A percentile compares a stretch with the other conserved stretches of the same genome.
Conservation (phyloP, 2,329 filamentous ascomycete species). For the Albifimbria verrucaria region DNA sequence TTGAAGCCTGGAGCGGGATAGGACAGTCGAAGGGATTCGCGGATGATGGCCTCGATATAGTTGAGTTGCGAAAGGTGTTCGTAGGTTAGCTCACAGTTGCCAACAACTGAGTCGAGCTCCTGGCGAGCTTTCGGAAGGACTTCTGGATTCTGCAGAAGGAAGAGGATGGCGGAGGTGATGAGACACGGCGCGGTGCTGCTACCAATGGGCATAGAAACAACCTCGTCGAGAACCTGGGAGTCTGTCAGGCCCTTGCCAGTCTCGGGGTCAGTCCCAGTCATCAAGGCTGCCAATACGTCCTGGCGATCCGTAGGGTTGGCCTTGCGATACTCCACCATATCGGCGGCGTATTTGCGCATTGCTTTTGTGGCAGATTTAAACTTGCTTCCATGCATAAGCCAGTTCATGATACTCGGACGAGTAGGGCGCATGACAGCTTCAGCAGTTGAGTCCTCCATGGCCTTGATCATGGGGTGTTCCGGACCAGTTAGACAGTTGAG, state of each 20-base stretch:
- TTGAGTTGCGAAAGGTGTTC: constrained; percentile 48
- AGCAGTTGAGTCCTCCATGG: constrained; percentile 52
- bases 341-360: constrained; percentile 52
- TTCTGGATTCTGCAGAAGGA: constrained; percentile 48
- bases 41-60: constrained; percentile 52
- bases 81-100: constrained; percentile 38
- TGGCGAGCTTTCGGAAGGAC: constrained; percentile 45
- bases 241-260: constrained; percentile 57
- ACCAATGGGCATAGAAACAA: constrained; percentile 64
- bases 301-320: constrained; percentile 51
- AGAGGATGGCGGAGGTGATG: constrained; percentile 44
- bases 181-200: constrained; percentile 46
- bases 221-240: constrained; percentile 62
- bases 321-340: constrained; percentile 55
- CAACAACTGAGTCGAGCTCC: constrained; percentile 52
- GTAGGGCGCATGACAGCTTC: constrained; percentile 55
- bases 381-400: constrained; percentile 48
- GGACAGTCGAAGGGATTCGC: constrained; percentile 52
- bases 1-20: constrained; percentile 54
- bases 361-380: constrained; percentile 50
- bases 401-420: constrained; percentile 48
- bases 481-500: constrained; percentile 43
- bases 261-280: constrained; percentile 58
- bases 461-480: constrained; percentile 46
- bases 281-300: constrained; percentile 59